A percentile compares a stretch with the other conserved stretches of the same genome.
These are phyloP conservation scores for Suhomyces taliae DNA, from an alignment of 1,139 yeast genomes.

Conservation along the genomic window DNA sequence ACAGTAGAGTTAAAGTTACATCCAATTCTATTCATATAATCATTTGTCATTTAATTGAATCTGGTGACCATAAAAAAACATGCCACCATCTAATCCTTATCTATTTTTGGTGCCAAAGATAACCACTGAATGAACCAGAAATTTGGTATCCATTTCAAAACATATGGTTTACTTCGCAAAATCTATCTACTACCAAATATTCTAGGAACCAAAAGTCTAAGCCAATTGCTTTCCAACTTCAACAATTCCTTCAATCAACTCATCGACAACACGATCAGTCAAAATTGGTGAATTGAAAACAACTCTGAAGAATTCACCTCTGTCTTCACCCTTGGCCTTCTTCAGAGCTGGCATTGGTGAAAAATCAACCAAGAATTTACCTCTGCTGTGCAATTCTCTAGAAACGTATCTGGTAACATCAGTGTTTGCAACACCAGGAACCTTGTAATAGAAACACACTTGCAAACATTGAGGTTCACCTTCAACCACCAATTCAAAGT, in stretches of 20 bases:
- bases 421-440: conserved; percentile 48
- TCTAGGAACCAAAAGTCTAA: too few species aligned
- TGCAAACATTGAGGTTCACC: conserved; percentile 75
- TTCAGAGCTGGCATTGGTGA: conserved; percentile 66
- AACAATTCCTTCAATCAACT: conserved; percentile 35
- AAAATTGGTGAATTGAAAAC: conserved; percentile 75
- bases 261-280: conserved; percentile 39
- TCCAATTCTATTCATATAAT: too few species aligned
- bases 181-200: too few species aligned
- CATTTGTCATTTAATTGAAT: too few species aligned
- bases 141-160: too few species aligned
- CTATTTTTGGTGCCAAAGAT: too few species aligned
- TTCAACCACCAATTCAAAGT: conserved; percentile 51
- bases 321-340: conserved; percentile 30
- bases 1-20: too few species aligned
- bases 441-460: conserved; percentile 76
- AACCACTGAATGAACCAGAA: too few species aligned
- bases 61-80: too few species aligned
- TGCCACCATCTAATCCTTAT: too few species aligned
- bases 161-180: too few species aligned
- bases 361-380: conserved; percentile 73
- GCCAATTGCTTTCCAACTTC: conserved; percentile 3
- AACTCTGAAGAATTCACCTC: conserved; percentile 82
- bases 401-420: conserved; percentile 64
- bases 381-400: conserved; percentile 56